Evolutionary conservation across 2,329 filamentous ascomycete genomes (phyloP).

Genomic region (Colletotrichum chlorophyti): DNA sequence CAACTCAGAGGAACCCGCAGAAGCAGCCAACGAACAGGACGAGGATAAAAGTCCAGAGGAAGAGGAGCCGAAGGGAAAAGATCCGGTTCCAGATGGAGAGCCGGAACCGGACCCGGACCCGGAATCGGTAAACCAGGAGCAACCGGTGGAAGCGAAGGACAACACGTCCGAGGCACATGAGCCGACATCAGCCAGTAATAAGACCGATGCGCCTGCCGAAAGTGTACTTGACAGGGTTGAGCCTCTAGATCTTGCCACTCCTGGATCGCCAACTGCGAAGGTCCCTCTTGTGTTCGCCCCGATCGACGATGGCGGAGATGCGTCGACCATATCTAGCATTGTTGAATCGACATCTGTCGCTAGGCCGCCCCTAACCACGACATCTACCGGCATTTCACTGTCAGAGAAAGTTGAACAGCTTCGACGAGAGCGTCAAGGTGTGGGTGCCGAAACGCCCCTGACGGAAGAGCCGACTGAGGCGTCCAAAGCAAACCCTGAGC

Average conservation of each 20-base stretch:
- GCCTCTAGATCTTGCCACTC: conserved; percentile 56
- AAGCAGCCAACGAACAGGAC: conserved; percentile 33
- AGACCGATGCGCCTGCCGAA: conserved; percentile 39
- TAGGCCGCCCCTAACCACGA: conserved; percentile 11
- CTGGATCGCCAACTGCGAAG: conserved; percentile 39
- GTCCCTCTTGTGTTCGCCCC: conserved; percentile 18
- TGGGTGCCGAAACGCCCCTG: conserved; percentile 38
- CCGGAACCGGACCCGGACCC: neutral
- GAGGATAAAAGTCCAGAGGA: neutral
- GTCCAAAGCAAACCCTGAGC: conserved; percentile 38
- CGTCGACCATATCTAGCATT: neutral
- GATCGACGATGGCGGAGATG: conserved; percentile 11
- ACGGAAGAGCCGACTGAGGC: conserved; percentile 32
- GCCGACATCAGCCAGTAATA: conserved; percentile 37
- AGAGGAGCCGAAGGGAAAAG: neutral
- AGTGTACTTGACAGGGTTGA: conserved; percentile 54
- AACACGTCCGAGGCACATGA: conserved; percentile 19
- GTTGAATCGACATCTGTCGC: neutral
- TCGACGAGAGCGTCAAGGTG: conserved; percentile 54
- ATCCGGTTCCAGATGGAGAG: neutral
- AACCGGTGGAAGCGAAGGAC: conserved; percentile 14
- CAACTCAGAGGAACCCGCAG: conserved; percentile 39
- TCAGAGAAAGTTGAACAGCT: conserved; percentile 58
- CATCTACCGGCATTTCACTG: conserved; percentile 36
- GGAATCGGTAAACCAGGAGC: no score